phyloP scores from a whole-genome alignment of 305 asterid species.

The Caryopteris hybrid region DNA sequence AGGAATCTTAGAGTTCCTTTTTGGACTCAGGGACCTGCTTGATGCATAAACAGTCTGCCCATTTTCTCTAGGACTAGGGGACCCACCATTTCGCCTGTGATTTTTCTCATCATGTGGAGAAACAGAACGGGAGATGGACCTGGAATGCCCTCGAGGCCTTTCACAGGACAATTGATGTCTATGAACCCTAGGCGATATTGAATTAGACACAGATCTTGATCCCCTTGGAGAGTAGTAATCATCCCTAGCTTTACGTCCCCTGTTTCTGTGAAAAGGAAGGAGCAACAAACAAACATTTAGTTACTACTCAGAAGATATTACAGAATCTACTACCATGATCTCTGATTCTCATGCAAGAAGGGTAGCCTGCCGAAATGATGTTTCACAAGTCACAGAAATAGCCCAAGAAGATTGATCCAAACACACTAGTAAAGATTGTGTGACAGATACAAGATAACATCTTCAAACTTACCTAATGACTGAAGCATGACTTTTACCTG shows the following conservation, averaged over 20 bases:
- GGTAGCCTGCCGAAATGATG: conserved; percentile 7
- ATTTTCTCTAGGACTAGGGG: conserved; percentile 40
- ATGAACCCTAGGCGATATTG: conserved; percentile 57
- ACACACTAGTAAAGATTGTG: conserved; percentile 8
- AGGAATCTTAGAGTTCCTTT: conserved; percentile 23
- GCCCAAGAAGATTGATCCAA: conserved; percentile 3
- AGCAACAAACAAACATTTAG: conserved; percentile 11
- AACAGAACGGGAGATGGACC: conserved; percentile 41
- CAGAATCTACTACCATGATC: conserved; percentile 16
- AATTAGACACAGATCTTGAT: conserved; percentile 47
- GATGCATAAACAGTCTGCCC: conserved; percentile 32
- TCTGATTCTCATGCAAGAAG: not conserved
- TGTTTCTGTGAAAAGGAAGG: conserved; percentile 27
- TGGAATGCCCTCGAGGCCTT: conserved; percentile 42
- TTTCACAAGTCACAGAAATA: conserved; percentile 1
- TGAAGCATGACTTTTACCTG: conserved; percentile 80
- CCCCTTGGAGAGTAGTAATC: conserved; percentile 39
- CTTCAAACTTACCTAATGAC: conserved; percentile 35
- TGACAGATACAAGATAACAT: conserved; percentile 20
- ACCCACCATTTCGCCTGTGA: conserved; percentile 23
- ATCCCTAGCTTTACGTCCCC: conserved; percentile 43
- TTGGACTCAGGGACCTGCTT: conserved; percentile 34
- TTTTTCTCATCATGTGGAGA: conserved; percentile 39
- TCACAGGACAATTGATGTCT: conserved; percentile 31
- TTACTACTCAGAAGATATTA: conserved; percentile 1